A percentile compares a stretch with the other conserved stretches of the same genome.
phyloP scores from a whole-genome alignment of 73 alveolate genomes.

The Diophrys sp. region DNA sequence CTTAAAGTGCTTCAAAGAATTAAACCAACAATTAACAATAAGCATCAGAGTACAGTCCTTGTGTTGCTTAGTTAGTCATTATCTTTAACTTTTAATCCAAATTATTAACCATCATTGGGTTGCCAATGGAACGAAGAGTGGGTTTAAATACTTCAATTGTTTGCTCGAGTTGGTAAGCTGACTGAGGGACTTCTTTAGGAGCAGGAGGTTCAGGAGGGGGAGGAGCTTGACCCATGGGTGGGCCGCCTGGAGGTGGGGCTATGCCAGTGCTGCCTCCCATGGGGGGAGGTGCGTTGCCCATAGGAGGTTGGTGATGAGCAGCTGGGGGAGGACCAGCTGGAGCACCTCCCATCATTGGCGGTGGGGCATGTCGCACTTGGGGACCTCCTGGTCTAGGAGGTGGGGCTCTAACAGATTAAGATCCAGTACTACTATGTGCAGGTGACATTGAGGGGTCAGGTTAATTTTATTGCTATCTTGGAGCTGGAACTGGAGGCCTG shows the following conservation, averaged over 20 bases:
- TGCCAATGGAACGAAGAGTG: neutral
- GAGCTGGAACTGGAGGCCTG: constrained; percentile 20
- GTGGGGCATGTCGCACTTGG: neutral
- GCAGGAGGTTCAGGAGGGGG: neutral
- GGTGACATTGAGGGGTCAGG: neutral
- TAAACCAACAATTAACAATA: neutral
- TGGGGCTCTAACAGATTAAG: constrained; percentile 6
- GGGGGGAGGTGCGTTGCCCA: neutral
- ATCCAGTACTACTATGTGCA: constrained; percentile 8
- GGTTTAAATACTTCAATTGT: neutral
- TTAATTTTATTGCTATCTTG: constrained; percentile 11
- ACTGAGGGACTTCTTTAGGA: neutral
- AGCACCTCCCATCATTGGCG: neutral
- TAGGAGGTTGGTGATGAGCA: constrained; percentile 7
- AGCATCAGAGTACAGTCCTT: constrained; percentile 5
- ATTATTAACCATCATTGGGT: constrained; percentile 24
- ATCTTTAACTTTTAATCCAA: neutral
- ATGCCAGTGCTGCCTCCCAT: too few relatives aligned
- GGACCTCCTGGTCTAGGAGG: constrained; percentile 17
- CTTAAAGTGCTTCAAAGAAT: constrained; percentile 13
- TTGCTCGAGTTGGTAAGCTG: neutral
- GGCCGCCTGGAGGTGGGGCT: too few relatives aligned
- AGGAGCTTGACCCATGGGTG: neutral
- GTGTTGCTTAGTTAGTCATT: constrained; percentile 3
- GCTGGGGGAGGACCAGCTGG: constrained; percentile 3